Percentiles rank a stretch among this genome's conserved stretches.
These are phyloP conservation scores for Plantago major DNA, from an alignment of 257 asterid genomes.

Conservation along the genomic window DNA sequence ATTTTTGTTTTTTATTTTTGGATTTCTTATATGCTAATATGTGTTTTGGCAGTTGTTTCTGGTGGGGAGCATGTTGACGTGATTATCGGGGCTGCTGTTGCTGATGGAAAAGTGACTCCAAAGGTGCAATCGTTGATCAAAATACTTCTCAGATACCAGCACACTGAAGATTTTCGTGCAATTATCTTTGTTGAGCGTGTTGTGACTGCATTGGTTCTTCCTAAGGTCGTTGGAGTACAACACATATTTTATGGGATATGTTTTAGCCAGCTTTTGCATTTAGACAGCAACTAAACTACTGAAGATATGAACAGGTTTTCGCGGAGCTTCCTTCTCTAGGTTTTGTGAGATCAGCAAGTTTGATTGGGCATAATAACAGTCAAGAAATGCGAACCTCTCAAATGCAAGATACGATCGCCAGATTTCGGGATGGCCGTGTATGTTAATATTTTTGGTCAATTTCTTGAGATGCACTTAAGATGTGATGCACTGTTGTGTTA, in stretches of 20 bases:
- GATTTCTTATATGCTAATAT: slow-evolving; percentile 25
- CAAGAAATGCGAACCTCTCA: slow-evolving; percentile 96
- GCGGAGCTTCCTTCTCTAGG: slow-evolving; percentile 89
- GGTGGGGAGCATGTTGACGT: slow-evolving; percentile 98
- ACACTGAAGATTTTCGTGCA: slow-evolving; percentile 93
- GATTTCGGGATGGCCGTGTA: slow-evolving; percentile 98
- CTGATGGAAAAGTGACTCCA: slow-evolving; percentile 99
- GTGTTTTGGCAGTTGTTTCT: slow-evolving; percentile 64
- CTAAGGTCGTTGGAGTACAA: slow-evolving; percentile 56
- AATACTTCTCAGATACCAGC: slow-evolving; percentile 83
- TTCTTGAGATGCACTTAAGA: slow-evolving; percentile 12
- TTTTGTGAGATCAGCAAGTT: slow-evolving; percentile 87
- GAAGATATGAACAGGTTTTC: slow-evolving; percentile 54
- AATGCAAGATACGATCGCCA: slow-evolving; percentile 94
- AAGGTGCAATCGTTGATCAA: slow-evolving; percentile 94
- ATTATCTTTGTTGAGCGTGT: slow-evolving; percentile 97
- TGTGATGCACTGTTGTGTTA: neutral
- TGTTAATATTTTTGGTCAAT: slow-evolving; percentile 27
- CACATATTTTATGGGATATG: neutral
- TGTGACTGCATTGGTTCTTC: slow-evolving; percentile 95
- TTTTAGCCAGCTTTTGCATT: slow-evolving; percentile 19
- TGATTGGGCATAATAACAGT: slow-evolving; percentile 94
- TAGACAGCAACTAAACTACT: slow-evolving; percentile 19
- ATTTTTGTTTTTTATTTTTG: slow-evolving; percentile 12
- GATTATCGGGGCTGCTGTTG: slow-evolving; percentile 98